Evolutionary conservation across 2,329 filamentous ascomycete species (phyloP).

Genomic region (Pseudocercospora macadamiae): DNA sequence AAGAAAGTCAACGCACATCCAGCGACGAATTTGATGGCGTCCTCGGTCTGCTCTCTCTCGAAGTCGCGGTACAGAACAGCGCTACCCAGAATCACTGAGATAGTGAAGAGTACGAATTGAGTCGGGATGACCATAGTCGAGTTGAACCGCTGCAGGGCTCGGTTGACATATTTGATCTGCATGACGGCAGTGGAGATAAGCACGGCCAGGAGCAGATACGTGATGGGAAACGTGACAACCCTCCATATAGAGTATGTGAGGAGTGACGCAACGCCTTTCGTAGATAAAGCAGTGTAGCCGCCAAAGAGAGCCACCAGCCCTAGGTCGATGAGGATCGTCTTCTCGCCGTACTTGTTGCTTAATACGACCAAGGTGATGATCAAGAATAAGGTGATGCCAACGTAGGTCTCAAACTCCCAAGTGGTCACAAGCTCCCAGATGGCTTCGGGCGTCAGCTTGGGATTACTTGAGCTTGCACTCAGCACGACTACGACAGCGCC

Average conservation of each 20-base stretch:
- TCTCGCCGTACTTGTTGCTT: slow-evolving; percentile 81
- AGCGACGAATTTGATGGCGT: slow-evolving; percentile 81
- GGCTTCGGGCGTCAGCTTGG: slow-evolving; percentile 85
- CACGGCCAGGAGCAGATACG: slow-evolving; percentile 80
- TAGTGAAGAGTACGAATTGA: slow-evolving; percentile 94
- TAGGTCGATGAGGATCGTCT: slow-evolving; percentile 86
- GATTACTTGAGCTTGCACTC: slow-evolving; percentile 86
- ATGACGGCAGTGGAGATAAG: slow-evolving; percentile 84
- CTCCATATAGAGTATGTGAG: slow-evolving; percentile 88
- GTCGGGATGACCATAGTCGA: slow-evolving; percentile 98
- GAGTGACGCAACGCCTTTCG: slow-evolving; percentile 94
- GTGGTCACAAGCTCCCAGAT: slow-evolving; percentile 87
- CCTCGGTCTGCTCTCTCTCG: slow-evolving; percentile 73
- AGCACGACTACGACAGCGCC: slow-evolving; percentile 92
- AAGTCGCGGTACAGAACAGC: slow-evolving; percentile 95
- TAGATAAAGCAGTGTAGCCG: slow-evolving; percentile 96
- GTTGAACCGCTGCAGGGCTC: slow-evolving; percentile 85
- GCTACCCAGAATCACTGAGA: slow-evolving; percentile 93
- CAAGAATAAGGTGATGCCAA: slow-evolving; percentile 72
- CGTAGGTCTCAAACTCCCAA: slow-evolving; percentile 88
- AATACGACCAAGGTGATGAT: slow-evolving; percentile 79
- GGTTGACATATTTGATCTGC: slow-evolving; percentile 97
- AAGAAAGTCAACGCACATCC: slow-evolving; percentile 92
- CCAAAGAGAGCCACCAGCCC: slow-evolving; percentile 93
- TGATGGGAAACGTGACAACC: slow-evolving; percentile 88